Conservation (phyloP, 2,329 filamentous ascomycete species). For the Tolypocladium guangdongense region DNA sequence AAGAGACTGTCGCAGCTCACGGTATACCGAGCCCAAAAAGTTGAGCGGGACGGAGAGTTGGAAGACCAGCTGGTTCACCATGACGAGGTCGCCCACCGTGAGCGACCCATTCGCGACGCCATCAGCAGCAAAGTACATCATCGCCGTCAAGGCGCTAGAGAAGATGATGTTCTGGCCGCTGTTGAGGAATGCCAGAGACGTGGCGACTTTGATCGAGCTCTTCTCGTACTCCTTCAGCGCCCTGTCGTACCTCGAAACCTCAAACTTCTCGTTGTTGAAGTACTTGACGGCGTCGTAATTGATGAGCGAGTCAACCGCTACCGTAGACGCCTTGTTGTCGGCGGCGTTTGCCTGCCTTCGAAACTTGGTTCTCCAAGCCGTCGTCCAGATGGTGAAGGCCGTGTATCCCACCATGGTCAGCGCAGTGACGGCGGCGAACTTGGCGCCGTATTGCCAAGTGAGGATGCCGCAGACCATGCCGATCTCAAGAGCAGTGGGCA, state of each 20-base stretch:
- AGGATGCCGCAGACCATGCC: constrained; percentile 91
- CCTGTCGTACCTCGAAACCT: constrained; percentile 81
- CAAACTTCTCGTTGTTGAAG: constrained; percentile 97
- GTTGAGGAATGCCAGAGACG: constrained; percentile 86
- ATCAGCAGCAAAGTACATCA: constrained; percentile 96
- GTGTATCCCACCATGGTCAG: constrained; percentile 89
- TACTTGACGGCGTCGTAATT: constrained; percentile 99
- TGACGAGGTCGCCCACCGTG: constrained; percentile 91
- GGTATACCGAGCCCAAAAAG: constrained; percentile 95
- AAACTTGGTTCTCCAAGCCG: constrained; percentile 95
- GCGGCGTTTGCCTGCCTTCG: constrained; percentile 89
- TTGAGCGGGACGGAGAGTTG: constrained; percentile 95
- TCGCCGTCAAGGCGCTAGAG: constrained; percentile 80
- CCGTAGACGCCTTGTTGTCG: constrained; percentile 89
- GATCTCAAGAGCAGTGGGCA: constrained; percentile 90
- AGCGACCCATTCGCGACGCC: constrained; percentile 73
- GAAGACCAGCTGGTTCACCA: constrained; percentile 98
- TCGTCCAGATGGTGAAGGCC: constrained; percentile 94
- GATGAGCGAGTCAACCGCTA: constrained; percentile 92
- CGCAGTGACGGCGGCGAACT: constrained; percentile 85
- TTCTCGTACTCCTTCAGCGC: constrained; percentile 80
- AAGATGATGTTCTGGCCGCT: constrained; percentile 96
- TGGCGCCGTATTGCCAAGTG: constrained; percentile 86
- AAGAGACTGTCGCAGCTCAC: constrained; percentile 86
- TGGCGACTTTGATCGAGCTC: constrained; percentile 93